Evolutionary conservation across 371 early-diverging fungal species (phyloP), one percentile per base, ranked within the genome.

Genomic region (Mucor mucedo): DNA sequence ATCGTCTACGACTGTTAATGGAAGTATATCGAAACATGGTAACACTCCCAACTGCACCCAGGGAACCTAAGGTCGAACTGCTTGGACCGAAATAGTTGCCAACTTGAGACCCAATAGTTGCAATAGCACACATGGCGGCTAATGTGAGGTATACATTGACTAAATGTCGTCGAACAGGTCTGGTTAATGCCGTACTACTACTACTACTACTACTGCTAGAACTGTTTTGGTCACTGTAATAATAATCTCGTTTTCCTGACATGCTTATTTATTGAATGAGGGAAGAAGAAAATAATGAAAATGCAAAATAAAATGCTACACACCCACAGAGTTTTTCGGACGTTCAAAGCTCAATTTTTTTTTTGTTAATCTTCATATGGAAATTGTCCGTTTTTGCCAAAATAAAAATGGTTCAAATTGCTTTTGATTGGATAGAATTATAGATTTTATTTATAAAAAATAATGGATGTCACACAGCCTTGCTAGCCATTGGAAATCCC

Each of bases 41-140:
- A 0, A 58, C 69, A 48, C 76, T 75, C 4, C 63, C 73, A 11
- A 76, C 29, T 1, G 66, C 71, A 10, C 64, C 72, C 5, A 65
- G 10, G 13, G 70, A 65, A 5, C 70, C 65, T 48, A 69, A 33
- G 2, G 62, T 33, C 0, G 70, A 58, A 2, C 70, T 60, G 16
- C 45, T 52, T 14, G 55, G 27, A 16, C 66, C 71, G 8, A 63
- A 33, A 2, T 60, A 54, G 14, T 68, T 50, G 11, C 66, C 66
- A 29, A 56, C 47, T 54, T 62, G 55, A 1, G 80, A 66, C 11
- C 82, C 76, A n/a, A 66, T 27, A 1, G 84, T 75, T 27, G 82
- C 79, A 13, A 82, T 47, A 13, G 70, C 73, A 39, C 84, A 66
- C 83, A 84, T 83, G 48, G 72, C 82, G 0, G 86, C 82, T 54